Evolutionary conservation across 2,329 filamentous ascomycete species (phyloP), one percentile per base, ranked within the genome.

Genomic region (Orbilia blumenaviensis): DNA sequence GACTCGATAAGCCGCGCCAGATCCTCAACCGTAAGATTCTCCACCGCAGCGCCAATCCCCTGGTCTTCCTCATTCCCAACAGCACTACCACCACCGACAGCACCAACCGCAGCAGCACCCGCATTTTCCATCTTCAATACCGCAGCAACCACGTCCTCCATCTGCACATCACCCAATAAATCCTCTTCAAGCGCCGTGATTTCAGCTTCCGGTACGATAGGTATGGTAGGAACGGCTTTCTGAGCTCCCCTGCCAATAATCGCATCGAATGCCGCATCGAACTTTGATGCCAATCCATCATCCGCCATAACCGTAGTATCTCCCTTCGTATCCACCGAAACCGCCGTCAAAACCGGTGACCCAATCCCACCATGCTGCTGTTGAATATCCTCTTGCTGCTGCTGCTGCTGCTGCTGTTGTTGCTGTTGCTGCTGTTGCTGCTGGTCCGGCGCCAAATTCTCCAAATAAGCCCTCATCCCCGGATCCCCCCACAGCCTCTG

Each of bases 231-330:
- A 18, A 25, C n/a, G 2, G 71, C 12, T 48, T 68, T 75, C 16
- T 44, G 63, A 21, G 27, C 25, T 2, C 36, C 54, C 34, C 64
- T 16, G 10, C 71, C 64, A 6, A 75, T 68, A 25, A 75, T 75
- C 4, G 71, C 71, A 60, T 75, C 71, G 23, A 68, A 75, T 8
- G 71, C 71, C 6, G 71, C 71, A 64, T 75, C 71, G 21, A 75
- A 75, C 21, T 75, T 75, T 9, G 71, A 75, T 1, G 71, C 32
- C 25, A 75, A 23, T 5, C 63, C 63, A 18, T 75, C 71, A 23
- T 75, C 71, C 1, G 29, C 46, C n/a, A n/a, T n/a, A 8, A 16
- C 14, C 16, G 60, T 58, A 23, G 29, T 58, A 27, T 41, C 16
- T 23, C 66, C 69, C 25, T n/a, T 14, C 32, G 61, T 32, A 14